Evolutionary conservation across 805 yeast species (phyloP), one percentile per base, ranked within the genome.

Genomic region (Isabelozyma pseudorhagii): DNA sequence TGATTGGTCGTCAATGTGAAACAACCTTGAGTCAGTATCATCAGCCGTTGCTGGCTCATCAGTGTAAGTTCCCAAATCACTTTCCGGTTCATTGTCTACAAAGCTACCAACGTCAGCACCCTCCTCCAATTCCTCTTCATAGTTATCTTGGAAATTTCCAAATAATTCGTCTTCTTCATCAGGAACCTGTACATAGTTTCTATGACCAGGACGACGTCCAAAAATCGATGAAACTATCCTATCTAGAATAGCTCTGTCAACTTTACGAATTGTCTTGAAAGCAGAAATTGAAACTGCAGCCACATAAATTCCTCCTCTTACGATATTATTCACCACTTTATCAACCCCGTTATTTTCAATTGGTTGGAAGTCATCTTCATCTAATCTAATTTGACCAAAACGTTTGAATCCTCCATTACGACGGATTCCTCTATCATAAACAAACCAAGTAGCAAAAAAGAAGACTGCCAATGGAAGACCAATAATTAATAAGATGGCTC

Each of bases 381-480:
- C 96, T 43, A 92, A 75, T 54, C 96, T 76, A 51, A 92, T 92
- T 64, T 87, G 96, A 14, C 97, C 97, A 64, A 89, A 84, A 57
- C 88, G 76, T 34, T 81, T 68, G 63, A 85, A 82, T 0, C 91
- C 91, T 21, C 92, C 92, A 62, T 85, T 85, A 56, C 91, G 75
- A 50, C 89, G 82, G 52, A 89, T 82, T 47, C 96, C 96, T 60
- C 85, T 81, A 53, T 87, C 90, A 64, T 87, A 91, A 18, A 90
- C 83, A 62, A 89, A 81, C 79, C 83, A 84, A 2, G 74, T 60
- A 1, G 85, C 79, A n/a, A 75, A 71, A 7, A 79, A 59, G 50
- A 80, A 78, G 2, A 83, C 81, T 51, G 73, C 60, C 3, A 85
- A 50, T 13, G 96, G 93, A 14, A 87, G 57, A 8, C 80, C 57